Percentiles rank a stretch among this genome's conserved stretches.
Evolutionary conservation across 306 rosid genomes (phyloP).

Genomic region (Cercis canadensis): DNA sequence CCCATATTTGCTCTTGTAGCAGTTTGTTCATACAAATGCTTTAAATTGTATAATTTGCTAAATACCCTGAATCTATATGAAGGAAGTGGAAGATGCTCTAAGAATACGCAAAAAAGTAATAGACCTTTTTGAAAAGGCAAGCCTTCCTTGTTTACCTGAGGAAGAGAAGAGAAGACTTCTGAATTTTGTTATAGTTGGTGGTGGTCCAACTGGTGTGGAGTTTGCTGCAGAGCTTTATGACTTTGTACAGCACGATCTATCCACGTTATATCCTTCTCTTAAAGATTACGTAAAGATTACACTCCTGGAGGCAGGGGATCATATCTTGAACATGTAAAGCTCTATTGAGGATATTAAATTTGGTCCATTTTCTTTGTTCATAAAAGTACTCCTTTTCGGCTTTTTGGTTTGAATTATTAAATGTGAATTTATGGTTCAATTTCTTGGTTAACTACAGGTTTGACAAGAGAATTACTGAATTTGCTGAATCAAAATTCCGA

Average conservation of each 20-base stretch:
- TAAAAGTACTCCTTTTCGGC: background rate
- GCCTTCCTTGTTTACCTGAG: conserved; percentile 66
- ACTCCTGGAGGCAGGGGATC: conserved; percentile 89
- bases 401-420: background rate
- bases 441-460: conserved; percentile 57
- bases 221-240: conserved; percentile 95
- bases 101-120: conserved; percentile 76
- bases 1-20: too few species aligned
- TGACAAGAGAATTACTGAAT: conserved; percentile 94
- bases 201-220: conserved; percentile 99
- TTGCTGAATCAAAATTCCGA: conserved; percentile 78
- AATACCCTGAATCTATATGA: conserved; percentile 23
- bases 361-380: background rate
- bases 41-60: conserved; percentile 15
- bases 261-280: conserved; percentile 68
- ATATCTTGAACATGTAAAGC: conserved; percentile 81
- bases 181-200: conserved; percentile 91
- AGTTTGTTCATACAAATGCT: too few species aligned
- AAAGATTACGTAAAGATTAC: conserved; percentile 64
- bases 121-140: conserved; percentile 86
- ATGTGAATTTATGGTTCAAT: background rate
- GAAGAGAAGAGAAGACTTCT: conserved; percentile 89
- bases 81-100: conserved; percentile 98
- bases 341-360: too few species aligned
- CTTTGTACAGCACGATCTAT: conserved; percentile 74